Evolutionary conservation across 495 filamentous ascomycete genomes (phyloP), one percentile per base, ranked within the genome.

Genomic region (Aspergillus avenaceus): DNA sequence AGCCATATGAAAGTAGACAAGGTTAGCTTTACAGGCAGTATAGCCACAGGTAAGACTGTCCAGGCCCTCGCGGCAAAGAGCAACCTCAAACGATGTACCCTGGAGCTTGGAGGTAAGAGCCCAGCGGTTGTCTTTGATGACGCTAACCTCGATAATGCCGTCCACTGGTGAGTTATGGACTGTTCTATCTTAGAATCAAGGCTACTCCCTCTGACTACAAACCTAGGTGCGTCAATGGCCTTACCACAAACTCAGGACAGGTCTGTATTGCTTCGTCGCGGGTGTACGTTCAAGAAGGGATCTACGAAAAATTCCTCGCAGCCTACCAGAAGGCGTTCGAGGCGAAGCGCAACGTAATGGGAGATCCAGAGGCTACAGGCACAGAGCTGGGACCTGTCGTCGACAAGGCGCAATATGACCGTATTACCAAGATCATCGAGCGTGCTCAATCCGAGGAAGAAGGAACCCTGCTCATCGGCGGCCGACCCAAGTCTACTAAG

Each of bases 341-440:
- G 11, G 51, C 45, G 2, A 37, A 22, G 8, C 22, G 13, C 8
- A 8, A 19, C 0, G 70, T 77, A 47, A 83, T 93, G 54, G 90
- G 90, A 46, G 88, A 95, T 66, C 90, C 90, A 52, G 90, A 91
- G 71, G 69, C 75, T 47, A 53, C 73, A 31, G 75, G 84, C 36
- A 91, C 89, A 22, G 90, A 91, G 84, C 86, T 91, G 67, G 90
- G 90, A 40, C 90, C 90, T 14, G 87, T 93, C 63, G 86, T 95
- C 54, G 90, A 85, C 25, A 72, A 92, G 65, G 63, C 88, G 7
- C 90, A 93, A 66, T 93, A 82, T 57, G 87, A 95, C 65, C 83
- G 86, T 44, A 87, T 95, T 70, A 91, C 92, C 87, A 76, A 77
- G 55, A 92, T 92, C 73, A 93, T 95, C 61, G 71, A 91, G 2